phyloP scores from a whole-genome alignment of 129 eudicot genomes.

The Deinandra increscens region DNA sequence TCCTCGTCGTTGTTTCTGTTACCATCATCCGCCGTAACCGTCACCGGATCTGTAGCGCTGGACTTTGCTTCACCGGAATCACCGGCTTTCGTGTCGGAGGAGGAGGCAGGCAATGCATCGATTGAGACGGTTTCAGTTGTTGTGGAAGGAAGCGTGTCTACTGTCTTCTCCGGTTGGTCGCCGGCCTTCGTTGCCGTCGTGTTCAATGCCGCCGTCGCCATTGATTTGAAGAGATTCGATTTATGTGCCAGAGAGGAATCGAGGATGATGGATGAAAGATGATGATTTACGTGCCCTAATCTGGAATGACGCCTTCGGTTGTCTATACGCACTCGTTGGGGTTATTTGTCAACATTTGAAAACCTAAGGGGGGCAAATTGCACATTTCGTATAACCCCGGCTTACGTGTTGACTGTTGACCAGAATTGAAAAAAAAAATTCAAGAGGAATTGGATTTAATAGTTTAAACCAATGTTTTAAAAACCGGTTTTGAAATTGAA shows the following conservation, averaged over 20 bases:
- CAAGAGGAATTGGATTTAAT: too few species aligned
- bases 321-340: conserved; percentile 12
- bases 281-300: conserved; percentile 31
- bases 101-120: conserved; percentile 14
- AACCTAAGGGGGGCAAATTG: background rate
- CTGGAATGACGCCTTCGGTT: background rate
- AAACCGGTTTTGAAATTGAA: too few species aligned
- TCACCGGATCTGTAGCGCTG: conserved; percentile 28
- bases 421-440: too few species aligned
- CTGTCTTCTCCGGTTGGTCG: conserved; percentile 40
- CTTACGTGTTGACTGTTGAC: too few species aligned
- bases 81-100: conserved; percentile 32
- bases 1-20: conserved; percentile 19
- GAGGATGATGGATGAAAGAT: conserved; percentile 9
- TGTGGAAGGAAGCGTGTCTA: conserved; percentile 21
- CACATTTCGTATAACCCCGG: background rate
- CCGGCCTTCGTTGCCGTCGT: conserved; percentile 30
- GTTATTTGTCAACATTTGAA: background rate
- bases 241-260: background rate
- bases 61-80: conserved; percentile 32
- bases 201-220: conserved; percentile 34
- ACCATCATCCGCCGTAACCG: background rate
- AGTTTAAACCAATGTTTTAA: too few species aligned
- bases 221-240: conserved; percentile 25
- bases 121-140: conserved; percentile 22